Conservation (phyloP, 2,329 filamentous ascomycete genomes). For the Akanthomyces uredinophilus region DNA sequence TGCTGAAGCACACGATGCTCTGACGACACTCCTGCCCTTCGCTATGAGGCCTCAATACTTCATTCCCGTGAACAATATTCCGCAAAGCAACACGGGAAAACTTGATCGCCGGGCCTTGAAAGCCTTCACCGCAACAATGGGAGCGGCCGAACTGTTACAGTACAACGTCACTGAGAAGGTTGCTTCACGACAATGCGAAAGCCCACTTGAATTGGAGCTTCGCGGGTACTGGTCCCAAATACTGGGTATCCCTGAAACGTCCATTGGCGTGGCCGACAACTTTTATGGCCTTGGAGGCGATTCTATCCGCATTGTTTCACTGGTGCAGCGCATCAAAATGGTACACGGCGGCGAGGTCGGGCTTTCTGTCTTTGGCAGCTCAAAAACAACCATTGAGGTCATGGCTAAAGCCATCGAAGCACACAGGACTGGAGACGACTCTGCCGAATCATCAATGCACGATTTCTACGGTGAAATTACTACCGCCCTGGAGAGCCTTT, state of each 20-base stretch:
- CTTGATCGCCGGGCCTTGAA: background rate
- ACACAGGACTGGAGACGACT: background rate
- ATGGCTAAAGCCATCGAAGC: background rate
- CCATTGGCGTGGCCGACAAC: conserved; percentile 19
- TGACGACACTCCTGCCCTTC: background rate
- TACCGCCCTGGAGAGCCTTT: background rate
- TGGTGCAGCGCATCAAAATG: conserved; percentile 13
- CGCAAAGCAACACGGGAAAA: background rate
- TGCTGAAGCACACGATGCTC: background rate
- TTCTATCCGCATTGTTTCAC: conserved; percentile 20
- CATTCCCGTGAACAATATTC: background rate
- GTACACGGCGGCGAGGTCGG: background rate
- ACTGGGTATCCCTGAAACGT: conserved; percentile 12
- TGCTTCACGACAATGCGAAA: background rate
- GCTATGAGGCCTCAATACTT: background rate
- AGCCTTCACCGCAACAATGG: background rate
- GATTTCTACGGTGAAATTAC: background rate
- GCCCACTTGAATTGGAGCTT: conserved; percentile 3
- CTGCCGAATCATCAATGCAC: background rate
- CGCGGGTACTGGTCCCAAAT: conserved; percentile 12
- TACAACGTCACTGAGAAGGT: background rate
- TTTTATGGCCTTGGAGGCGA: conserved; percentile 21
- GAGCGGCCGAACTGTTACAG: background rate
- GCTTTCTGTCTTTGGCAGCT: background rate
- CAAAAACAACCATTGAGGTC: background rate